Base-by-base conservation (phyloP, 495 filamentous ascomycete genomes). In the Penicillium dipodomyicola region DNA sequence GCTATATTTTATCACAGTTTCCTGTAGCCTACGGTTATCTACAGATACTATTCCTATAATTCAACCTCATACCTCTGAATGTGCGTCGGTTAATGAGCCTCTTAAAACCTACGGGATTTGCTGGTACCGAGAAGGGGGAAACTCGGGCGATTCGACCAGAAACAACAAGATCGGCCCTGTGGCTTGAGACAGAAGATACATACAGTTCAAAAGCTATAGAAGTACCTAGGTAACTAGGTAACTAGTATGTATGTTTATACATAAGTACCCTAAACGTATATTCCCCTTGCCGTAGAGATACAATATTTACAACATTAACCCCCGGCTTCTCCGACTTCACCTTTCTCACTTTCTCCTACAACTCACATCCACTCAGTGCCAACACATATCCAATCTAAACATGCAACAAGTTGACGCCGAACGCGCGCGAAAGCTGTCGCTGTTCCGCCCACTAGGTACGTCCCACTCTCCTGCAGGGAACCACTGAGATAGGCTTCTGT, bases 361-460 rank as follows among this genome's bases (percentile, higher is more conserved):
- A 33, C 29, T 3, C 46, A 49, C 49, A 32, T 42, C 39, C 55
- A 40, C 43, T 45, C 8, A 11, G 7, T 30, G 29, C 23, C 44
- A 48, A 48, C 45, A 20, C n/a, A 48, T 9, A 54, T 30, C 35
- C n/a, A 17, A 51, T 42, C 29, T 46, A 40, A 54, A 55, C 37
- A 76, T 76, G 72, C 67, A 71, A 39, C 57, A 68, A 32, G 67
- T 77, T 62, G 76, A 79, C 68, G 75, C 74, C 59, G 73, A 77
- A 71, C 69, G 68, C 65, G 76, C 74, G 52, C 71, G 72, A 60
- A 60, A 77, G 48, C 63, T 79, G 66, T 79, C 76, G 57, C 69
- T 79, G 45, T 77, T 79, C 62, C 71, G 76, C 54, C 76, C 76
- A 58, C 62, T 79, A 63, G 76, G 76, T 79, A 68, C 64, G 70